Evolutionary conservation across 208 protist species (phyloP).

Genomic region (Crithidia bombi): DNA sequence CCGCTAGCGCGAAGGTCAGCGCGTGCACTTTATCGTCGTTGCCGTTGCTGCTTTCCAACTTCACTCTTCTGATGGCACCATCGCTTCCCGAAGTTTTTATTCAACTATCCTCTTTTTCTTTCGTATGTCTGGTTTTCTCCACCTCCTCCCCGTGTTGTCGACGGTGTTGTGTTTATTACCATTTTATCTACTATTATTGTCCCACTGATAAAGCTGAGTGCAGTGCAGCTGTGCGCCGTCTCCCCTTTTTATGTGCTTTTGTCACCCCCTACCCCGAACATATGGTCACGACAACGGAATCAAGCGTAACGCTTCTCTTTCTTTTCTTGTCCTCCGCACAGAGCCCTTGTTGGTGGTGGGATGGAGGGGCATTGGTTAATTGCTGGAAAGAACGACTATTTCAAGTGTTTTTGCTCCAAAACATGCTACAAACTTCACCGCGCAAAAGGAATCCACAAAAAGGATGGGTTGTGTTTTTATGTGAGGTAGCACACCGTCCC

Average conservation of each 20-base stretch:
- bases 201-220: conserved; percentile 3
- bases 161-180: background rate
- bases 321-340: no score
- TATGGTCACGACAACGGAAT: background rate
- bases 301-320: background rate
- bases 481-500: no score
- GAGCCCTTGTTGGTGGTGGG: background rate
- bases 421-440: background rate
- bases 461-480: background rate
- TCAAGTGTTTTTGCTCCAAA: background rate
- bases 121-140: background rate
- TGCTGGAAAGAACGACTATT: background rate
- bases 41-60: conserved; percentile 19
- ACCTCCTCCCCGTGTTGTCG: background rate
- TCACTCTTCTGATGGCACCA: conserved; percentile 9
- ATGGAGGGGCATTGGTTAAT: background rate
- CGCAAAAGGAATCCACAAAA: conserved; percentile 14
- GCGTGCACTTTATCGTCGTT: conserved; percentile 11
- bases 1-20: background rate
- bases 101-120: conserved; percentile 14
- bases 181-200: conserved; percentile 3
- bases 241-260: no score
- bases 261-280: background rate
- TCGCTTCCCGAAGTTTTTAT: conserved; percentile 1
- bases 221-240: background rate